Conservation (phyloP, 306 rosid genomes). For the Sesbania bispinosa region DNA sequence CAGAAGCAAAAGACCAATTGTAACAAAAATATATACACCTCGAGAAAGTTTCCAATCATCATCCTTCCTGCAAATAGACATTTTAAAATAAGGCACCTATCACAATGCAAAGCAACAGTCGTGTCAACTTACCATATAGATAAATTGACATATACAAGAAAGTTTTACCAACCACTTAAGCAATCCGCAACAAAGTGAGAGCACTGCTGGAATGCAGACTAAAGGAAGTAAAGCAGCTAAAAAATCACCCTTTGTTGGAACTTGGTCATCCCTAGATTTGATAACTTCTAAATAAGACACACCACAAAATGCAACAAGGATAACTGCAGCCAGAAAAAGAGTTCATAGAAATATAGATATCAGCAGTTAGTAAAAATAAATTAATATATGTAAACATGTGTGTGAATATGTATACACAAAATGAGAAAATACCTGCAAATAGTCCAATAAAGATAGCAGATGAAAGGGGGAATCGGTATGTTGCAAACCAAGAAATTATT, state of each 20-base stretch:
- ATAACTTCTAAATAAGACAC: constrained; percentile 86
- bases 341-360: not conserved
- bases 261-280: constrained; percentile 68
- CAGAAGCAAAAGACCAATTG: constrained; percentile 84
- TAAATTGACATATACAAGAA: constrained; percentile 5
- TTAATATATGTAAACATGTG: not conserved
- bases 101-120: constrained; percentile 10
- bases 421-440: constrained; percentile 66
- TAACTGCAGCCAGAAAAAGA: constrained; percentile 46
- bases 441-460: constrained; percentile 82
- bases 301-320: constrained; percentile 87
- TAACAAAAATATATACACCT: constrained; percentile 83
- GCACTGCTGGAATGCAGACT: constrained; percentile 87
- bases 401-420: not conserved
- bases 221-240: constrained; percentile 98
- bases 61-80: constrained; percentile 78
- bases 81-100: constrained; percentile 22
- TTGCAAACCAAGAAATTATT: constrained; percentile 93
- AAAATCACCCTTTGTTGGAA: constrained; percentile 86
- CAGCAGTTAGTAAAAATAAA: not conserved
- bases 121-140: not conserved
- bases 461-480: constrained; percentile 84
- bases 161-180: constrained; percentile 80
- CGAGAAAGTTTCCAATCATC: constrained; percentile 96
- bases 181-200: constrained; percentile 89